Evolutionary conservation across 495 filamentous ascomycete species (phyloP).

Genomic region (Immersiella caudata): DNA sequence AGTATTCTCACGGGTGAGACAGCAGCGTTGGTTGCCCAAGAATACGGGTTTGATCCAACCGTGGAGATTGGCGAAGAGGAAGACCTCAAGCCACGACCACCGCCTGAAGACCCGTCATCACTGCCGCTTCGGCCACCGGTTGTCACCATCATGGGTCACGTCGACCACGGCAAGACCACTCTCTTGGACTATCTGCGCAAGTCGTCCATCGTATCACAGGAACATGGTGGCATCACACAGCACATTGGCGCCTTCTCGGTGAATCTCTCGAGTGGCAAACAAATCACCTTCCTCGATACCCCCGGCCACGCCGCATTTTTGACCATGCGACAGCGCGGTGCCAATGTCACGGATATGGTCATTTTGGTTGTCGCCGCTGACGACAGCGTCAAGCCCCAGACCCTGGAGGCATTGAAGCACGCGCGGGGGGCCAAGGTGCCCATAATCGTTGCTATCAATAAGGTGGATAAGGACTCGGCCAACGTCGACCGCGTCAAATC

Average conservation of each 20-base stretch:
- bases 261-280: constrained; percentile 77
- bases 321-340: constrained; percentile 92
- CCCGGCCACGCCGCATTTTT: constrained; percentile 96
- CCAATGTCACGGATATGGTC: constrained; percentile 95
- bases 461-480: constrained; percentile 85
- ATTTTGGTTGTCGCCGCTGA: constrained; percentile 96
- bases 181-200: constrained; percentile 93
- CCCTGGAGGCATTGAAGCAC: constrained; percentile 94
- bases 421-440: constrained; percentile 88
- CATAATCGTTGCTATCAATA: constrained; percentile 98
- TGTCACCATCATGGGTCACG: constrained; percentile 99
- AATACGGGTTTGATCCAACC: constrained; percentile 91
- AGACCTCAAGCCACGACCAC: constrained; percentile 74
- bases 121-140: constrained; percentile 83
- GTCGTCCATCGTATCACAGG: constrained; percentile 83
- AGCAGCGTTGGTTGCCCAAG: constrained; percentile 84
- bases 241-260: constrained; percentile 99
- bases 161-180: constrained; percentile 98
- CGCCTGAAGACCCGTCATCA: constrained; percentile 67
- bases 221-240: constrained; percentile 97
- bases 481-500: constrained; percentile 81
- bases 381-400: constrained; percentile 97
- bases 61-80: constrained; percentile 67
- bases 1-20: constrained; percentile 88
- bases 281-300: constrained; percentile 95